Percentiles rank a stretch among this genome's conserved stretches.
Evolutionary conservation across 306 rosid genomes (phyloP).

Genomic region (Corylus americana): DNA sequence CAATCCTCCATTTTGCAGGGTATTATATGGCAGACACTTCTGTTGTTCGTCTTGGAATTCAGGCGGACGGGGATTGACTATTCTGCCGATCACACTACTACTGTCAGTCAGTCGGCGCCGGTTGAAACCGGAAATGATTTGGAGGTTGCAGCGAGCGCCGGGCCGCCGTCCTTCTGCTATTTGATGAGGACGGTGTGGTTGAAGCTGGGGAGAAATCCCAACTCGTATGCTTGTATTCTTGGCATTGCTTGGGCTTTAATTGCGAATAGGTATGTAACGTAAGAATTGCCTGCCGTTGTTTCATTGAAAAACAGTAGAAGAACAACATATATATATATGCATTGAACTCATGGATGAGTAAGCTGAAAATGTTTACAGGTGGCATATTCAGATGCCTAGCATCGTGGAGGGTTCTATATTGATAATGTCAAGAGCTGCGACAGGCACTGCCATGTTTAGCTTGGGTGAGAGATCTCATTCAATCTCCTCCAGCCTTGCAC

Average conservation of each 20-base stretch:
- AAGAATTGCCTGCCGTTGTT: too few species aligned
- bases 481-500: neutral
- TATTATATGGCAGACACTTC: slow-evolving; percentile 74
- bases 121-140: slow-evolving; percentile 46
- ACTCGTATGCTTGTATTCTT: slow-evolving; percentile 72
- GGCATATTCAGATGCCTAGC: slow-evolving; percentile 75
- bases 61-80: slow-evolving; percentile 49
- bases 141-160: slow-evolving; percentile 30
- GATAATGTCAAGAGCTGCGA: slow-evolving; percentile 88
- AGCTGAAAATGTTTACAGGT: slow-evolving; percentile 37
- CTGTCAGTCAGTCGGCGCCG: neutral
- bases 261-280: slow-evolving; percentile 55
- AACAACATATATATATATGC: neutral
- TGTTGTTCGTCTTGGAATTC: slow-evolving; percentile 71
- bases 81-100: neutral
- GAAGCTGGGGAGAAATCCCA: slow-evolving; percentile 73
- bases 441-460: slow-evolving; percentile 94
- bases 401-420: slow-evolving; percentile 71
- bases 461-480: slow-evolving; percentile 61
- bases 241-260: slow-evolving; percentile 86
- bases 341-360: neutral
- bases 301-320: neutral
- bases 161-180: slow-evolving; percentile 42
- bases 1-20: slow-evolving; percentile 80
- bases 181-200: slow-evolving; percentile 73